Percentiles rank a stretch among this genome's conserved stretches.
Conservation (phyloP, 768 basidiomycete species). For the Clitopilus hobsonii region DNA sequence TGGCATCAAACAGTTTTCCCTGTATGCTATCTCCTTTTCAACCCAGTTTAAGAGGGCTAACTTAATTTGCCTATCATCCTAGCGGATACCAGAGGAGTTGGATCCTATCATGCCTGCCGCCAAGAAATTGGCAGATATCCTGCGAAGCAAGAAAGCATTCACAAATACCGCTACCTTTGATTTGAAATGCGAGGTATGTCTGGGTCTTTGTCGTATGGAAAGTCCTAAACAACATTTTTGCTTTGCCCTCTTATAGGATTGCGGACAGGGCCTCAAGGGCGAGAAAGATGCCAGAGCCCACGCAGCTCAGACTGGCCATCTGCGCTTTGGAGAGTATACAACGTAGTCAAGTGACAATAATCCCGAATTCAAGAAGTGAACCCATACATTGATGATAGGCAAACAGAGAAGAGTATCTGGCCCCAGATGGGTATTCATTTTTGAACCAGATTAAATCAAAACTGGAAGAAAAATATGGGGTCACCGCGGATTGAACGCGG, state of each 20-base stretch:
- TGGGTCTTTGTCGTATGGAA: no score
- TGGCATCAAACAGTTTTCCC: conserved; percentile 91
- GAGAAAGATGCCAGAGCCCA: conserved; percentile 92
- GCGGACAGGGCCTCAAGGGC: conserved; percentile 82
- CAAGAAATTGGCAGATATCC: conserved; percentile 61
- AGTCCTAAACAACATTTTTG: no score
- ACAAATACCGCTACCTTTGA: conserved; percentile 93
- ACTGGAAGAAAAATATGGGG: conserved; percentile 34
- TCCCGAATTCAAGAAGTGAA: no score
- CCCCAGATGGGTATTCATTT: no score
- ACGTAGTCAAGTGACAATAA: background rate
- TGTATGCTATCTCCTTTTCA: conserved; percentile 5
- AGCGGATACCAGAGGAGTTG: conserved; percentile 28
- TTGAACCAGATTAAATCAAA: no score
- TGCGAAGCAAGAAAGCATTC: conserved; percentile 76
- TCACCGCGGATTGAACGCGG: conserved; percentile 73
- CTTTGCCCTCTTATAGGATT: conserved; percentile 43
- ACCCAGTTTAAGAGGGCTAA: no score
- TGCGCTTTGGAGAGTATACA: conserved; percentile 77
- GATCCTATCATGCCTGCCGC: conserved; percentile 64
- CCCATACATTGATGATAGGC: no score
- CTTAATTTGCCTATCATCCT: no score
- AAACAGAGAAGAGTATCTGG: no score
- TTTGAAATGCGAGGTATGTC: conserved; percentile 77
- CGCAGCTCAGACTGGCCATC: conserved; percentile 83